Conservation (phyloP, 2,329 filamentous ascomycete genomes). For the Dendrostoma leiphaemia region DNA sequence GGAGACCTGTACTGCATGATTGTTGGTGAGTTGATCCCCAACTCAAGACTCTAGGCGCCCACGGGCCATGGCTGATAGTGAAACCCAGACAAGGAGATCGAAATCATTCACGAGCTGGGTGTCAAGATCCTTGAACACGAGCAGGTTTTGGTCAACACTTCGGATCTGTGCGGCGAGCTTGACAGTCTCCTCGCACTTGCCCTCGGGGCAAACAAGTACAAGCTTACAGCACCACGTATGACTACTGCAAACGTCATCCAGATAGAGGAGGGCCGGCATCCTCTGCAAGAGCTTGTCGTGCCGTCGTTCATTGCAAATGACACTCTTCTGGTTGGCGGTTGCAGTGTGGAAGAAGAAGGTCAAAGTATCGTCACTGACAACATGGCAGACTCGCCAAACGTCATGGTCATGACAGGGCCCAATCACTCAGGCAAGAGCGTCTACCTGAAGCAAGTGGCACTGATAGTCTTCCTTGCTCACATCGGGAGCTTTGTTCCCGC, state of each 20-base stretch:
- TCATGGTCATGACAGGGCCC: conserved; percentile 83
- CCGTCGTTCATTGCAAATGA: conserved; percentile 81
- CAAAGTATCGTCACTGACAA: conserved; percentile 15
- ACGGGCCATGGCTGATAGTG: not conserved
- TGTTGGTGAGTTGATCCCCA: conserved; percentile 56
- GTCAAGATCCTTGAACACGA: conserved; percentile 69
- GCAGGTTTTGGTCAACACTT: conserved; percentile 63
- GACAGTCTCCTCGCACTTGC: conserved; percentile 83
- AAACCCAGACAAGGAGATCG: conserved; percentile 74
- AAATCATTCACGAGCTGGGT: conserved; percentile 77
- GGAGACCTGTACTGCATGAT: conserved; percentile 86
- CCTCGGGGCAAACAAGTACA: conserved; percentile 71
- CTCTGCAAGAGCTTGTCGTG: conserved; percentile 81
- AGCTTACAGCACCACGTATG: conserved; percentile 68
- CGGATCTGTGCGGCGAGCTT: conserved; percentile 80
- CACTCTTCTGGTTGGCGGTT: conserved; percentile 65
- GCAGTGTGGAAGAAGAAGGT: conserved; percentile 16
- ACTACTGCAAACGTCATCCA: conserved; percentile 67
- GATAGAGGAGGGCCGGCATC: conserved; percentile 79
- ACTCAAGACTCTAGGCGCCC: not conserved
- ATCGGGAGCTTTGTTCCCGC: conserved; percentile 92
- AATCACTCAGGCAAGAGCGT: conserved; percentile 98
- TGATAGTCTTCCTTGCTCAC: conserved; percentile 91
- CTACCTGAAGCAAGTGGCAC: conserved; percentile 87
- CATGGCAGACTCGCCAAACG: conserved; percentile 49